Evolutionary conservation across 768 basidiomycete genomes (phyloP), one percentile per base, ranked within the genome.

Genomic region (Cystofilobasidium ferigula): DNA sequence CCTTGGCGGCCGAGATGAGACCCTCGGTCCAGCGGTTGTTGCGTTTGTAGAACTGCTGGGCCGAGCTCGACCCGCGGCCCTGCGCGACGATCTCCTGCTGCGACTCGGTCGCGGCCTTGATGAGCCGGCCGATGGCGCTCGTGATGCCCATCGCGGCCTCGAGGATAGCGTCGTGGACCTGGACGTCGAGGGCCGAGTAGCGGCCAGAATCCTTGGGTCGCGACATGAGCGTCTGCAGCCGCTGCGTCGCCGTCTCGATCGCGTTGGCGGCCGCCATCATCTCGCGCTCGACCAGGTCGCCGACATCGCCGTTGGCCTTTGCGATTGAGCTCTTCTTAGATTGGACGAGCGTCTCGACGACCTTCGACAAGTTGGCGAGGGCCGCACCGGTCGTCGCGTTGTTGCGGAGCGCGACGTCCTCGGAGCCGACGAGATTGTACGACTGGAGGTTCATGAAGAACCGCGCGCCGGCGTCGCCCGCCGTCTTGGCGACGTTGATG

Each of bases 11-110:
- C 40, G 91, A 94, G 72, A 98, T 92, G 71, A 99, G 85, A 70
- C 95, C 95, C 76, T 99, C 95, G 51, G 95, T 99, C 95, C 95
- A 99, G 68, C 95, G 83, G 77, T 98, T 98, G 84, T 99, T 97
- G 68, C 89, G 86, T 80, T 99, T 99, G 83, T 98, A 99, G 82
- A 99, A 99, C 72, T 97, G 94, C 76, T 94, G 90, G 24, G 81
- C 84, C 28, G 92, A 83, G 76, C 85, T 91, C 24, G 92, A 88
- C 10, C 95, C 95, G 75, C 84, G 88, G 65, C 95, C 95, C 78
- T 95, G 86, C 3, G 86, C 85, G 62, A 97, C 95, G 63, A 99
- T 99, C 79, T 99, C 95, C 75, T 97, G 85, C 76, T 99, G 95
- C 59, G 93, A 97, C 42, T 93, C 93, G 0, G 95, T 95, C 26